Evolutionary conservation across 805 yeast species (phyloP).

Genomic region (Teunomyces kruisii): DNA sequence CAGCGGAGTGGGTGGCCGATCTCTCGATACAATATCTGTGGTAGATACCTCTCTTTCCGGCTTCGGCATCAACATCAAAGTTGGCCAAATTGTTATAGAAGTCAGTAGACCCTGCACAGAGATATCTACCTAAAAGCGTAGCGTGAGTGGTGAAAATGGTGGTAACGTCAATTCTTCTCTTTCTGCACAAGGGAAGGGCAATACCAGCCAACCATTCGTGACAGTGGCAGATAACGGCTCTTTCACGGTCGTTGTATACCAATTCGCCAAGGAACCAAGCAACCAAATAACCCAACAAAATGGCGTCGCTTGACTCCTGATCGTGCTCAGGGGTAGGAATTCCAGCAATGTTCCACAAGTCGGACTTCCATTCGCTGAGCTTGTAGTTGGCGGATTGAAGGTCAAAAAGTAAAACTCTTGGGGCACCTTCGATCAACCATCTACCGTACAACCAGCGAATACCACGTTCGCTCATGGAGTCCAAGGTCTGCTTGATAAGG

Average conservation of each 20-base stretch:
- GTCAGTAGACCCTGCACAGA: constrained; percentile 96
- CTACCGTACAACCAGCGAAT: constrained; percentile 83
- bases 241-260: constrained; percentile 75
- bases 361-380: constrained; percentile 91
- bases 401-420: constrained; percentile 87
- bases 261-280: constrained; percentile 98
- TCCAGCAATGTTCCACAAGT: constrained; percentile 86
- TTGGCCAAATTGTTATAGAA: constrained; percentile 86
- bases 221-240: constrained; percentile 91
- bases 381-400: constrained; percentile 66
- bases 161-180: constrained; percentile 88
- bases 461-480: constrained; percentile 81
- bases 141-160: constrained; percentile 98
- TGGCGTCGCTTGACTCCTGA: constrained; percentile 87
- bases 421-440: constrained; percentile 98
- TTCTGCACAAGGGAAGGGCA: constrained; percentile 87
- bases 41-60: constrained; percentile 96
- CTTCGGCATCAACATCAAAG: constrained; percentile 96
- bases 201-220: constrained; percentile 99
- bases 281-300: constrained; percentile 85
- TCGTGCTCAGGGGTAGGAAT: constrained; percentile 93
- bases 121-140: constrained; percentile 87
- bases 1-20: constrained; percentile 93
- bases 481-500: constrained; percentile 59
- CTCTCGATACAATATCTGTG: constrained; percentile 96